phyloP scores from a whole-genome alignment of 768 basidiomycete genomes.

The Lentinula sp. region DNA sequence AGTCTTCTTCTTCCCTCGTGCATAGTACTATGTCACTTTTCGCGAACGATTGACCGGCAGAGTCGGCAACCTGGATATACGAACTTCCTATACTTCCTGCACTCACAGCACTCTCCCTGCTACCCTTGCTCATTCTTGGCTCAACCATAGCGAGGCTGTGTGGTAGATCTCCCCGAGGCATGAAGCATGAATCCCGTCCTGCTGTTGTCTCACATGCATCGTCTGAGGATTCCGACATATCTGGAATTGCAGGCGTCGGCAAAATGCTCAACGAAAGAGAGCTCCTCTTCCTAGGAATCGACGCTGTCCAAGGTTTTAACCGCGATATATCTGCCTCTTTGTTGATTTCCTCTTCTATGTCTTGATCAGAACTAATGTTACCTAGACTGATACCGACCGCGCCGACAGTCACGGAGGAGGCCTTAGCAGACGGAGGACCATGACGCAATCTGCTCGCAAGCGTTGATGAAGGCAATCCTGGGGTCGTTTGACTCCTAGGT shows the following conservation, averaged over 20 bases:
- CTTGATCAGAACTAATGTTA: neutral
- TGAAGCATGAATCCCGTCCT: neutral
- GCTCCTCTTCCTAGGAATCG: conserved; percentile 1
- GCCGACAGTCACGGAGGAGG: neutral
- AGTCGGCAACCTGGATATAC: neutral
- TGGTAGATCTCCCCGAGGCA: neutral
- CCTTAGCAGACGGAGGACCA: neutral
- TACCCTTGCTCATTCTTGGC: neutral
- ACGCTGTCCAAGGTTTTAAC: conserved; percentile 2
- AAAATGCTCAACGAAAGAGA: conserved; percentile 1
- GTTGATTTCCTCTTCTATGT: neutral
- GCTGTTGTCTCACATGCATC: neutral
- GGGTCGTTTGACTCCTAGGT: neutral
- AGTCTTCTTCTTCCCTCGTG: neutral
- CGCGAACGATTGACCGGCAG: neutral
- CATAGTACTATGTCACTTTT: neutral
- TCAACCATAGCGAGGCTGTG: neutral
- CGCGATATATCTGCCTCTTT: neutral
- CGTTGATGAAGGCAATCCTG: neutral
- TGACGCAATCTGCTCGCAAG: neutral
- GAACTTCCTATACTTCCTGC: conserved; percentile 2
- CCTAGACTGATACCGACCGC: neutral
- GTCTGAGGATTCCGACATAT: neutral
- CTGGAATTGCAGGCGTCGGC: neutral
- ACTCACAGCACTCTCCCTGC: neutral